Evolutionary conservation across 208 protist species (phyloP).

Genomic region (Histomonas meleagridis): DNA sequence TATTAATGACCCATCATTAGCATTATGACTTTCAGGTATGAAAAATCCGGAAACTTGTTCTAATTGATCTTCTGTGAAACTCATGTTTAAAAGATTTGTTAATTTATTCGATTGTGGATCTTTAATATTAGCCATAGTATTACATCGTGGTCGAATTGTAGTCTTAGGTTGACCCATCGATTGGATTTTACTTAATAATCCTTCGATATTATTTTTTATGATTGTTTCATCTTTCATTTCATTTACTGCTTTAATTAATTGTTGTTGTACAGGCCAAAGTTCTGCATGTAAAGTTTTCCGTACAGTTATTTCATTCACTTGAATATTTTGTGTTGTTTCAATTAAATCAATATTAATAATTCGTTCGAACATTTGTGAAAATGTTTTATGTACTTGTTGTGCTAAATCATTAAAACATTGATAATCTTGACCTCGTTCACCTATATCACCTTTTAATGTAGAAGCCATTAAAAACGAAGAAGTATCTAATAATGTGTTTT

Average conservation of each 20-base stretch:
- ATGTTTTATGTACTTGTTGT: not conserved
- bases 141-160: too few species aligned
- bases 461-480: not conserved
- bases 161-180: slow-evolving; percentile 4
- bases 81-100: not conserved
- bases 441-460: not conserved
- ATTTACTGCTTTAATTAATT: not conserved
- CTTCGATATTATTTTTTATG: not conserved
- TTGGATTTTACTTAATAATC: not conserved
- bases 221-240: not conserved
- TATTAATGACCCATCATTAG: not conserved
- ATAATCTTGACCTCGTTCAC: not conserved
- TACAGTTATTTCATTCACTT: not conserved
- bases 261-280: not conserved
- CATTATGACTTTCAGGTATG: not conserved
- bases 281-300: not conserved
- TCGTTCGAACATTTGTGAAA: not conserved
- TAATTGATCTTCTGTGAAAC: not conserved
- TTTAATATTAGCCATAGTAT: too few species aligned
- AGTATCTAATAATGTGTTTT: too few species aligned
- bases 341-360: not conserved
- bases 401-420: not conserved
- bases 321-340: not conserved
- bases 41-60: not conserved
- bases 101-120: too few species aligned